Evolutionary conservation across 2,329 filamentous ascomycete genomes (phyloP).

Genomic region (Trichoderma asperellum): DNA sequence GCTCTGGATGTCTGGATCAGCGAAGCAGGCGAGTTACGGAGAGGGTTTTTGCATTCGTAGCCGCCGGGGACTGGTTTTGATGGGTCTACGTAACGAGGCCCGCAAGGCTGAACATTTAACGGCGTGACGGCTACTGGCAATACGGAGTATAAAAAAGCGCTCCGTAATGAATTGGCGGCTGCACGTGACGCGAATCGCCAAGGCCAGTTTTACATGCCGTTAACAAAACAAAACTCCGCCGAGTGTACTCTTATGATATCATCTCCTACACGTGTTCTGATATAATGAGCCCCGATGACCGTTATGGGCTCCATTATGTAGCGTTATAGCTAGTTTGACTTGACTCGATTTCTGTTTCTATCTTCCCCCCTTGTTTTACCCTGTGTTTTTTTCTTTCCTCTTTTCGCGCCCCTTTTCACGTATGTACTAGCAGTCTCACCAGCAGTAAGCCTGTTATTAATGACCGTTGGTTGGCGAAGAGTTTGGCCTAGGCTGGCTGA

Average conservation of each 20-base stretch:
- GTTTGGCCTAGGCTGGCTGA: neutral
- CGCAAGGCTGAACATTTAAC: conserved; percentile 3
- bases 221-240: neutral
- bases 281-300: neutral
- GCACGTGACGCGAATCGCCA: conserved; percentile 1
- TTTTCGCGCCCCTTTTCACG: neutral
- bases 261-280: neutral
- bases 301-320: neutral
- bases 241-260: neutral
- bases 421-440: neutral
- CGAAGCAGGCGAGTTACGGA: neutral
- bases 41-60: neutral
- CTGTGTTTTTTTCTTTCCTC: neutral
- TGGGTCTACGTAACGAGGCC: neutral
- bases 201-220: neutral
- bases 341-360: neutral
- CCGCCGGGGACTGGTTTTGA: neutral
- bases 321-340: neutral
- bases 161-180: neutral
- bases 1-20: neutral
- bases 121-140: neutral
- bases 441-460: neutral
- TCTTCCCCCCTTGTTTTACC: neutral
- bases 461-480: neutral
- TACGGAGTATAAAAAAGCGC: neutral